Evolutionary conservation across 495 filamentous ascomycete genomes (phyloP), one percentile per base, ranked within the genome.

Genomic region (Tuber aestivum): DNA sequence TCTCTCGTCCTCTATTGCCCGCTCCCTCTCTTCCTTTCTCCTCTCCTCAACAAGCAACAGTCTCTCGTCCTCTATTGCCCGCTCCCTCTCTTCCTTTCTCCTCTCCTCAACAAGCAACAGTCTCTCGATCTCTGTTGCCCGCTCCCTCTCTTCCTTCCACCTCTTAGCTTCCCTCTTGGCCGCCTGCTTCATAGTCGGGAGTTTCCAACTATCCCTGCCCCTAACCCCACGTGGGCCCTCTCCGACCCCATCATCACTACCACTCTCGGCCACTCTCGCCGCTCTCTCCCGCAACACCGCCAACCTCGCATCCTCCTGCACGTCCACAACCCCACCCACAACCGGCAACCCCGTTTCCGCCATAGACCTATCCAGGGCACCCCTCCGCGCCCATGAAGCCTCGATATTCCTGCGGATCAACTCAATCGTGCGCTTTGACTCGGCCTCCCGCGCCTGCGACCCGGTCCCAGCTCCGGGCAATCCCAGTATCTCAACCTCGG

Each of bases 401-500:
- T 65, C 56, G 35, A 65, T 65, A 27, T 35, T 65, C 27, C 32
- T 16, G 32, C 27, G 27, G 7, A 65, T 35, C 14, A 65, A 65
- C 56, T 65, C 56, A 65, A 65, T 65, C 27, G 56, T 35, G 56
- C 56, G 56, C 14, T 65, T 65, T 35, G 27, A 56, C 37, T 76
- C 70, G 38, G 38, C 12, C 7, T 38, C 75, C 32, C 45, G 65
- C 72, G 27, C 70, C 65, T 37, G 70, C 37, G 21, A 70, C 10
- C n/a, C 41, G 50, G 6, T 6, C 41, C 18, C 44, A 12, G 5
- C 40, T 71, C n/a, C 68, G 27, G 45, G 44, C 37, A 38, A 38
- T 45, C 44, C n/a, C 20, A 45, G 50, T 32, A 76, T 61, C 72
- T 77, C 69, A 40, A 80, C 74, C 44, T 76, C 73, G 42, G 79